phyloP scores from a whole-genome alignment of 2,329 filamentous ascomycete genomes.

The Cladosporium sp. region DNA sequence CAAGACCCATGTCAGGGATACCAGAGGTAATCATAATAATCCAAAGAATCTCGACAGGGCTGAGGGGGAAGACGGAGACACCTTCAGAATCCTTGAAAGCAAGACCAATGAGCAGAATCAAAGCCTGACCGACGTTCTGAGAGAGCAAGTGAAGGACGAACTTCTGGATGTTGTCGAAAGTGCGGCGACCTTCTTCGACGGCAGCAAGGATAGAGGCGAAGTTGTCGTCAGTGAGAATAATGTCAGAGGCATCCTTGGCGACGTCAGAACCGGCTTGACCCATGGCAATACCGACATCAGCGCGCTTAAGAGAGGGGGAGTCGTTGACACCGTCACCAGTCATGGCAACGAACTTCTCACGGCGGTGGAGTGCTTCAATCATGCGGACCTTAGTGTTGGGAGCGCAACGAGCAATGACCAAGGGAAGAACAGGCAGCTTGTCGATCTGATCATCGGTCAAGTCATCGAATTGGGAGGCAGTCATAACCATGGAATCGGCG shows the following conservation, averaged over 20 bases:
- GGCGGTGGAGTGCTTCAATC: conserved; percentile 81
- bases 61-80: conserved; percentile 79
- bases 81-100: conserved; percentile 69
- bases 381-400: conserved; percentile 86
- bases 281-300: conserved; percentile 88
- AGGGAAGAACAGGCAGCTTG: conserved; percentile 65
- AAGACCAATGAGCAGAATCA: conserved; percentile 74
- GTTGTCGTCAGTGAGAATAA: conserved; percentile 84
- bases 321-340: conserved; percentile 88
- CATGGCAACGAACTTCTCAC: conserved; percentile 76
- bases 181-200: conserved; percentile 76
- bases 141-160: conserved; percentile 87
- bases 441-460: conserved; percentile 73
- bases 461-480: conserved; percentile 57
- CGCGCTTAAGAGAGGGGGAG: conserved; percentile 72
- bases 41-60: conserved; percentile 85
- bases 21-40: conserved; percentile 65
- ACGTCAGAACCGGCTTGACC: conserved; percentile 79
- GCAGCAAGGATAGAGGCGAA: conserved; percentile 82
- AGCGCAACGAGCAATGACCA: conserved; percentile 80
- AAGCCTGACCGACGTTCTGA: conserved; percentile 90
- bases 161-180: conserved; percentile 88
- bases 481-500: conserved; percentile 68
- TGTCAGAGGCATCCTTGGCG: conserved; percentile 76
- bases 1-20: conserved; percentile 82